Evolutionary conservation across 176 grass and related monocot genomes (phyloP).

Genomic region (Pontederia paniculata): DNA sequence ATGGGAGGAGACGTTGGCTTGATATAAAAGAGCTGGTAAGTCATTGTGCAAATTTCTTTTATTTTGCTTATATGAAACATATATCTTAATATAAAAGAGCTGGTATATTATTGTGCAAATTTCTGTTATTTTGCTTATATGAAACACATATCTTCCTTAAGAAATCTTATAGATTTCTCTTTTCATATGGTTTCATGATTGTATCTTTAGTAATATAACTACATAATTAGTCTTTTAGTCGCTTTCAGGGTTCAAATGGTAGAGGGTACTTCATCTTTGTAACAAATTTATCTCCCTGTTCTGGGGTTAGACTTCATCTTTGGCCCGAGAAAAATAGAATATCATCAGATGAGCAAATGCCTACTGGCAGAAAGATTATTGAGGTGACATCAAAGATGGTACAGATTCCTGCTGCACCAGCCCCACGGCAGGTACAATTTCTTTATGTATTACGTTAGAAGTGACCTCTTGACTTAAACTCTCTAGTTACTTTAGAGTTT

Average conservation of each 20-base stretch:
- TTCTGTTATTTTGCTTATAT: conserved; percentile 4
- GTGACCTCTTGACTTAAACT: too few species aligned
- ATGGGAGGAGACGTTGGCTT: conserved; percentile 92
- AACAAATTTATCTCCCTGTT: conserved; percentile 95
- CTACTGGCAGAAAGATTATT: conserved; percentile 59
- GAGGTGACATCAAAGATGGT: conserved; percentile 91
- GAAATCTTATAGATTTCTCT: too few species aligned
- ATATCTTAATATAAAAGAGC: too few species aligned
- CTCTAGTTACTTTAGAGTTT: conserved; percentile 15
- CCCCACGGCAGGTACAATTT: conserved; percentile 61
- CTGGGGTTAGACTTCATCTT: conserved; percentile 86
- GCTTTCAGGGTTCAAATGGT: conserved; percentile 50
- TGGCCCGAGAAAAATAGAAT: conserved; percentile 66
- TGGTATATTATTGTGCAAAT: too few species aligned
- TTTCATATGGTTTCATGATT: not conserved
- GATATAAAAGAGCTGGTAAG: conserved; percentile 88
- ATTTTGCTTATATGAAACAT: conserved; percentile 4
- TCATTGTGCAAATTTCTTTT: not conserved
- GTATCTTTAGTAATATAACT: not conserved
- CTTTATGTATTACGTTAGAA: too few species aligned
- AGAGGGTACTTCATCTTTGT: conserved; percentile 84
- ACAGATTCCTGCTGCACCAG: conserved; percentile 72
- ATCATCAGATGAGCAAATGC: conserved; percentile 24
- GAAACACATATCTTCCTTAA: not conserved
- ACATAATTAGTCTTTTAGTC: conserved; percentile 1